A percentile compares a stretch with the other conserved stretches of the same genome.
Evolutionary conservation across 148 eudicot species (phyloP).

Genomic region (Fagopyrum homotropicum): DNA sequence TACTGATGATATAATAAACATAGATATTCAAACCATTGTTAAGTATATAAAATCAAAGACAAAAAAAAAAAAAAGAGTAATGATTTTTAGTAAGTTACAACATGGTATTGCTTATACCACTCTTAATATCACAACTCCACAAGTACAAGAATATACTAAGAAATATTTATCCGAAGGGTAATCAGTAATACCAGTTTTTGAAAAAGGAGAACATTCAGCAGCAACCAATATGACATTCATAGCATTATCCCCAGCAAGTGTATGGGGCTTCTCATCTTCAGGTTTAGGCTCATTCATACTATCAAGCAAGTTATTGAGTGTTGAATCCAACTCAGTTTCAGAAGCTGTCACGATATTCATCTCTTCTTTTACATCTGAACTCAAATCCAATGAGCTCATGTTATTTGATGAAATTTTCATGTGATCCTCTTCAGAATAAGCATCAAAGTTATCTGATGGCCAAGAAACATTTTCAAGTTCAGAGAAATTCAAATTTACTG

Average conservation of each 20-base stretch:
- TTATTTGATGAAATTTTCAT: conserved; percentile 16
- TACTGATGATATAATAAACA: not conserved
- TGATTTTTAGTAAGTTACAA: not conserved
- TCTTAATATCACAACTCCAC: conserved; percentile 40
- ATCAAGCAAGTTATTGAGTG: conserved; percentile 20
- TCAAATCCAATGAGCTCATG: conserved; percentile 10
- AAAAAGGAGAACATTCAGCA: conserved; percentile 84
- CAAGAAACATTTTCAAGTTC: conserved; percentile 16
- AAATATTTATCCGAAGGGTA: conserved; percentile 29
- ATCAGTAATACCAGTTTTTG: conserved; percentile 11
- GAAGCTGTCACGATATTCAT: conserved; percentile 19
- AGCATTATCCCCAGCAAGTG: conserved; percentile 80
- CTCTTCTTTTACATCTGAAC: conserved; percentile 17
- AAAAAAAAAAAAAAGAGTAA: not conserved
- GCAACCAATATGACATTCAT: conserved; percentile 94
- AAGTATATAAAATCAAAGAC: not conserved
- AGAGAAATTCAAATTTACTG: conserved; percentile 19
- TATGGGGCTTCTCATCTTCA: conserved; percentile 61
- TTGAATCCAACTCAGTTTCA: conserved; percentile 29
- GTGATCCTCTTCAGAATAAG: conserved; percentile 17
- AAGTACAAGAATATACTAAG: conserved; percentile 68
- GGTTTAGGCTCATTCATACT: conserved; percentile 25
- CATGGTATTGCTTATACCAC: not conserved
- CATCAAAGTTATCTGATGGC: conserved; percentile 23
- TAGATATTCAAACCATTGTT: not conserved